Conservation (phyloP, 2,329 filamentous ascomycete species). For the Penicillium frequentans region DNA sequence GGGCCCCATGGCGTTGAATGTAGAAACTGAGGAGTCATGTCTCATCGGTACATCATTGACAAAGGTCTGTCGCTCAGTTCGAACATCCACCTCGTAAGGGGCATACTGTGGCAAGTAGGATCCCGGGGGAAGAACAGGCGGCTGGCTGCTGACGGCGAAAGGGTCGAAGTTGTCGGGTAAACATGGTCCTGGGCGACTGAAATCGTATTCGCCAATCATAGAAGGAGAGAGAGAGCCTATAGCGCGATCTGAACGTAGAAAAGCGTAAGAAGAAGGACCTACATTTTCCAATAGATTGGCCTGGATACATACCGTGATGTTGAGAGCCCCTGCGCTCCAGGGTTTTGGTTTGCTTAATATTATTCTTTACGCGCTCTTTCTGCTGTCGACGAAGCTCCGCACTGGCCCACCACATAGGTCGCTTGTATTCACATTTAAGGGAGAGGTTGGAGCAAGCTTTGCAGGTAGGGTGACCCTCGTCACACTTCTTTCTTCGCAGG, state of each 20-base stretch:
- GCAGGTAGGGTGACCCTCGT: slow-evolving; percentile 65
- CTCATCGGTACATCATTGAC: slow-evolving; percentile 86
- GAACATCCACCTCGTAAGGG: slow-evolving; percentile 92
- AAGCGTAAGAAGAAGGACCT: too few relatives aligned
- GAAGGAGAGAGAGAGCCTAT: neutral
- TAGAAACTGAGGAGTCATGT: slow-evolving; percentile 83
- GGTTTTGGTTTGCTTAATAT: slow-evolving; percentile 96
- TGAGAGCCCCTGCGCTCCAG: slow-evolving; percentile 72
- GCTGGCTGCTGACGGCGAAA: too few relatives aligned
- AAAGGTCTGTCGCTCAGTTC: slow-evolving; percentile 91
- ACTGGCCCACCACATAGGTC: slow-evolving; percentile 97
- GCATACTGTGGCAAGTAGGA: slow-evolving; percentile 53
- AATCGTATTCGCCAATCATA: neutral
- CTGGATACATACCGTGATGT: neutral
- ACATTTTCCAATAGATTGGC: too few relatives aligned
- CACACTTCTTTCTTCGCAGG: slow-evolving; percentile 68
- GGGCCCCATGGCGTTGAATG: slow-evolving; percentile 88
- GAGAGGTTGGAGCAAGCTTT: slow-evolving; percentile 70
- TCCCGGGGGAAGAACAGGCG: too few relatives aligned
- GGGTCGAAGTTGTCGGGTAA: neutral
- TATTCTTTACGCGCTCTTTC: slow-evolving; percentile 94
- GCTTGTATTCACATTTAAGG: slow-evolving; percentile 91
- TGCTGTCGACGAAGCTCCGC: slow-evolving; percentile 79
- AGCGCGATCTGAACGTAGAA: neutral
- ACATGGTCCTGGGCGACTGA: neutral